Evolutionary conservation across 2,329 filamentous ascomycete species (phyloP), one percentile per base, ranked within the genome.

Genomic region (Ophiostoma novo-ulmi): DNA sequence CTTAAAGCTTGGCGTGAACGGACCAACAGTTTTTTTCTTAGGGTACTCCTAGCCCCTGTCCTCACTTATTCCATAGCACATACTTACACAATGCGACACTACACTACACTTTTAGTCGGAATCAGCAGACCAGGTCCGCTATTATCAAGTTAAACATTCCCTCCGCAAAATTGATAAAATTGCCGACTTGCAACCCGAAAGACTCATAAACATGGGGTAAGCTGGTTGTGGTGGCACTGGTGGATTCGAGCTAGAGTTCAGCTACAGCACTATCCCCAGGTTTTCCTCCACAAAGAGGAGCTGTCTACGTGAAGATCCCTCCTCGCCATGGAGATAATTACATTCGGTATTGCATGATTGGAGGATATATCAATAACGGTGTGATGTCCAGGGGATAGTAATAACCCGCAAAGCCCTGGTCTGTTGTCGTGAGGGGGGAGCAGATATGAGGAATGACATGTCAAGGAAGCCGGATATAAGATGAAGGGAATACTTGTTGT

Each of bases 251-350:
- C 58, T 63, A 63, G 26, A 35, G 58, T 22, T 26, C 13, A 8
- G 26, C 26, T 17, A 22, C n/a, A 35, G 58, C 11, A 17, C 8
- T 35, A 63, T 35, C 58, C 58, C 58, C 58, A 63, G 58, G 26
- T 36, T 63, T 61, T 20, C 58, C 58, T 63, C 58, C 58, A 63
- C 26, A 35, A 63, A 35, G 26, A 63, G 58, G 58, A 63, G 58
- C 22, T 10, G 17, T 13, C 35, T 63, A 5, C 58, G 26, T 63
- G 58, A 26, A 35, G 26, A 61, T 58, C 5, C n/a, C 52, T 58
- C n/a, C 52, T 58, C 11, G 52, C 17, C 52, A 6, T 63, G 58
- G 58, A 63, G 26, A 36, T 63, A 35, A 63, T 17, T 2, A 36
- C 13, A 63, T 31, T 63, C 35, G 5, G 58, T 35, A 20, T 20